Evolutionary conservation across 257 asterid genomes (phyloP), one percentile per base, ranked within the genome.

Genomic region (Scutellaria minor): DNA sequence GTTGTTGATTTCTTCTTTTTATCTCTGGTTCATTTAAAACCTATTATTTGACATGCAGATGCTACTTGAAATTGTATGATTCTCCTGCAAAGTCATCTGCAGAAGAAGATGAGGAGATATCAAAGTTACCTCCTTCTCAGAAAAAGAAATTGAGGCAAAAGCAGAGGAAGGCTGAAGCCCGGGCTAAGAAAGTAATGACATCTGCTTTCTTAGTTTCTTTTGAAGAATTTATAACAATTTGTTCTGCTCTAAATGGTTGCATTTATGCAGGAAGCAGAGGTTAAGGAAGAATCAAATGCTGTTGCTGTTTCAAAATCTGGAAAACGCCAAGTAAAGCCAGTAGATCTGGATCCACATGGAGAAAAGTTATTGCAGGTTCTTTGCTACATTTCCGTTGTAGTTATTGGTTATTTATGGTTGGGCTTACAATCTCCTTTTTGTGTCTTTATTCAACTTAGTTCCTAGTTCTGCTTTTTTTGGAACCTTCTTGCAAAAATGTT

Each of bases 91-190:
- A 95, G 85, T 86, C 96, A 51, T 80, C 89, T 42, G 79, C 86
- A 14, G 98, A 95, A 78, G 99, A 95, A 77, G 96, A 95, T 50
- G 92, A 92, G 45, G 96, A 88, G 77, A 84, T 84, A 81, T 87
- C 95, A 18, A 95, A 87, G 86, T 74, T 95, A 83, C 86, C 90
- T 41, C 83, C 98, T 68, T 82, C 98, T 68, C 99, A 95, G 86
- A 92, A 90, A 77, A 95, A 90, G 91, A 95, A 95, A 81, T 78
- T 95, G 83, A 90, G 88, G 81, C 98, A 95, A 82, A 95, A 87
- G 76, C 95, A 88, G 81, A 88, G 93, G 85, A 95, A 92, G 81
- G 98, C 99, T 42, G 98, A 92, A 84, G 98, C 97, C 55, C 90
- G 95, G 70, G 98, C 99, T 73, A 95, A 95, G 84, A 92, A 92